A percentile compares a stretch with the other conserved stretches of the same genome.
phyloP scores from a whole-genome alignment of 164 flowering plant species.

The Akebia trifoliata region DNA sequence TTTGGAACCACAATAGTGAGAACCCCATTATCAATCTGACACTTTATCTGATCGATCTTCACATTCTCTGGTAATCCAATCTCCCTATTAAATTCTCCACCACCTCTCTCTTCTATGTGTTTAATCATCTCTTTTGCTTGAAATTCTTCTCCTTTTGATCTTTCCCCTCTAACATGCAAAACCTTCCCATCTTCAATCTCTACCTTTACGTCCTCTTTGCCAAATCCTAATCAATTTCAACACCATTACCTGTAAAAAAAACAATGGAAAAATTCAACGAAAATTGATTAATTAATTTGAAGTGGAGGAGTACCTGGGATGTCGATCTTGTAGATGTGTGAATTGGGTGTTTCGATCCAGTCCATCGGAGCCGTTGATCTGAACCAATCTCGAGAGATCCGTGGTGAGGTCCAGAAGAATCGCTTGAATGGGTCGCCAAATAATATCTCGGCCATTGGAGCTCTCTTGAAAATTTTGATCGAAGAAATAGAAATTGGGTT shows the following conservation, averaged over 20 bases:
- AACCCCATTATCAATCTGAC: conserved; percentile 64
- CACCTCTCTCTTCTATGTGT: conserved; percentile 65
- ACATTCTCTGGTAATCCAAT: conserved; percentile 75
- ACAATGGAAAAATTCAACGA: neutral
- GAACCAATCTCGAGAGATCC: conserved; percentile 32
- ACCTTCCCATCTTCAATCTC: conserved; percentile 68
- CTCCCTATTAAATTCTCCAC: conserved; percentile 42
- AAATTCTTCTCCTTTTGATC: conserved; percentile 26
- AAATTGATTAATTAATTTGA: neutral
- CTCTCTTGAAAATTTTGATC: neutral
- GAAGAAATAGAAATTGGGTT: no score
- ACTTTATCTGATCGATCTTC: conserved; percentile 73
- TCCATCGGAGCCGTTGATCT: conserved; percentile 60
- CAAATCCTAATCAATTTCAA: conserved; percentile 36
- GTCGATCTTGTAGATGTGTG: conserved; percentile 72
- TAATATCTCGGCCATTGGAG: conserved; percentile 33
- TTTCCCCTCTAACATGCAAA: conserved; percentile 48
- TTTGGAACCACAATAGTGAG: conserved; percentile 69
- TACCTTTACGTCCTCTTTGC: conserved; percentile 64
- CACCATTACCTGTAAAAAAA: neutral
- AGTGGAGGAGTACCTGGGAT: conserved; percentile 86
- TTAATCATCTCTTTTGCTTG: conserved; percentile 42
- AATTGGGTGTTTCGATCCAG: conserved; percentile 66
- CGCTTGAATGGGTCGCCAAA: conserved; percentile 48
- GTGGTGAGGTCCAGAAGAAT: conserved; percentile 32